Percentiles rank a stretch among this genome's conserved stretches.
phyloP scores from a whole-genome alignment of 208 protist genomes.

The Trypanosoma grayi region DNA sequence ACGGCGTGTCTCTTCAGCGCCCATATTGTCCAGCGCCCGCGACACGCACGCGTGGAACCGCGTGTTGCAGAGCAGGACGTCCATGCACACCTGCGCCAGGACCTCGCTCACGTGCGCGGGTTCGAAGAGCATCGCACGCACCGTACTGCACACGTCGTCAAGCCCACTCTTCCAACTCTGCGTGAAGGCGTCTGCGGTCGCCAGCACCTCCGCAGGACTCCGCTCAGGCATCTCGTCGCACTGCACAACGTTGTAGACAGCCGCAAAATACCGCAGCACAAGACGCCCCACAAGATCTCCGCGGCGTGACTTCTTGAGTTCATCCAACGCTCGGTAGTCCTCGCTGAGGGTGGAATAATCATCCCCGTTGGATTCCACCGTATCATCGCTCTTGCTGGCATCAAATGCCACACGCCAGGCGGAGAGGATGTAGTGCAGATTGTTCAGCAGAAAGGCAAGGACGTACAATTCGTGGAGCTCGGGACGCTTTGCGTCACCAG shows the following conservation, averaged over 20 bases:
- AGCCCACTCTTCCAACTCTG: conserved; percentile 55
- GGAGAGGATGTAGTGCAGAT: conserved; percentile 34
- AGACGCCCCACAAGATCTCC: conserved; percentile 39
- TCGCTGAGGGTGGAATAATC: conserved; percentile 24
- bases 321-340: conserved; percentile 37
- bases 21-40: conserved; percentile 20
- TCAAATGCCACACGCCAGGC: conserved; percentile 21
- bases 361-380: too few species aligned
- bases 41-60: conserved; percentile 57
- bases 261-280: conserved; percentile 37
- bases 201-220: conserved; percentile 30
- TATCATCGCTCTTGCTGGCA: conserved; percentile 21
- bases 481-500: background rate
- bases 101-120: conserved; percentile 45
- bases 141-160: conserved; percentile 33
- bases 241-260: conserved; percentile 38
- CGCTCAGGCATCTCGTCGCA: conserved; percentile 19
- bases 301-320: conserved; percentile 36
- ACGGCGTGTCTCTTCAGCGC: conserved; percentile 5
- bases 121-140: conserved; percentile 42
- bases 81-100: conserved; percentile 76
- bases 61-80: conserved; percentile 76
- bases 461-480: conserved; percentile 10
- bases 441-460: conserved; percentile 51
- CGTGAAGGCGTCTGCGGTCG: conserved; percentile 53